Percentiles rank a stretch among this genome's conserved stretches.
phyloP scores from a whole-genome alignment of 345 rosid species.

The Abelmoschus esculentus region DNA sequence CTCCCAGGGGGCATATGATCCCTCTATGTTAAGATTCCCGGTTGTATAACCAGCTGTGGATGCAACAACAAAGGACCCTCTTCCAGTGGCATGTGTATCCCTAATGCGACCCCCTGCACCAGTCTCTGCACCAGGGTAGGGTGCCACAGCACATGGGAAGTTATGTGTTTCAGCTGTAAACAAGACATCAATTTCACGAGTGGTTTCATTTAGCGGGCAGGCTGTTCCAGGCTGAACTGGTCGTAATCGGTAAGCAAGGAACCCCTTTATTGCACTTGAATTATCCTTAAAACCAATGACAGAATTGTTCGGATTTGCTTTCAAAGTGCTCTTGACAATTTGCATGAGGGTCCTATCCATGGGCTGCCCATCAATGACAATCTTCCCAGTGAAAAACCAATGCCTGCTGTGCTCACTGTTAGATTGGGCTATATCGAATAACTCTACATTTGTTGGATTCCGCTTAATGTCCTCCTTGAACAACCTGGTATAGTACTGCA shows the following conservation, averaged over 20 bases:
- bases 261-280: conserved; percentile 91
- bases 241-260: conserved; percentile 56
- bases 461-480: conserved; percentile 69
- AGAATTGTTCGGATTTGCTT: conserved; percentile 71
- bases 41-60: conserved; percentile 84
- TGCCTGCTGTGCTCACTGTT: conserved; percentile 94
- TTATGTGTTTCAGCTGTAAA: conserved; percentile 97
- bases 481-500: conserved; percentile 73
- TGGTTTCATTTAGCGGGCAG: conserved; percentile 41
- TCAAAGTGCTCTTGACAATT: conserved; percentile 85
- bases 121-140: conserved; percentile 96
- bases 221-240: conserved; percentile 66
- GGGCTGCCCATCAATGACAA: conserved; percentile 76
- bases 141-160: conserved; percentile 98
- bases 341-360: conserved; percentile 82
- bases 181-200: conserved; percentile 63
- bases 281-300: conserved; percentile 93
- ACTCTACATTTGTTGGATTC: conserved; percentile 79
- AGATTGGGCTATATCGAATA: conserved; percentile 92
- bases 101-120: conserved; percentile 97
- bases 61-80: conserved; percentile 85
- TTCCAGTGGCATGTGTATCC: conserved; percentile 97
- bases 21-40: conserved; percentile 74
- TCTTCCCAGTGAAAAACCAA: conserved; percentile 92
- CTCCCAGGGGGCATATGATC: conserved; percentile 90